Percentiles rank a stretch among this genome's conserved stretches.
Conservation (phyloP, 164 flowering plant genomes). For the Pachysandra terminalis region DNA sequence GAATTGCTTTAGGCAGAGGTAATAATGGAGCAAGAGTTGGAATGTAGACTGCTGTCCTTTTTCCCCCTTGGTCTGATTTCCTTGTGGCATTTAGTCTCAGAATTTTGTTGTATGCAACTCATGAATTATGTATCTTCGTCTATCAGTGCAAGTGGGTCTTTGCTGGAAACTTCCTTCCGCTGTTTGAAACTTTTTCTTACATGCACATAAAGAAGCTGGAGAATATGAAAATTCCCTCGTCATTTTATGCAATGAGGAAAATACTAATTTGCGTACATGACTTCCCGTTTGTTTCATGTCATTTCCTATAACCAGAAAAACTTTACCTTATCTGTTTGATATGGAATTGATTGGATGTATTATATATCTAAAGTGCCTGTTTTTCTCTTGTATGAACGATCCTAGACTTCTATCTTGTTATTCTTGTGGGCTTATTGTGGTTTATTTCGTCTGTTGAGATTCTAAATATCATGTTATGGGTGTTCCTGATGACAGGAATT, state of each 20-base stretch:
- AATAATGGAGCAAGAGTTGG: neutral
- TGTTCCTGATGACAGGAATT: slow-evolving; percentile 50
- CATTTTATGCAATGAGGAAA: neutral
- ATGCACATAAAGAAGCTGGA: too few species aligned
- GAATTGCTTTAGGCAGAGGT: neutral
- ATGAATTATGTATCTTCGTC: neutral
- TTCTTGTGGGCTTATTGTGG: neutral
- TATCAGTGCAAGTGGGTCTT: neutral
- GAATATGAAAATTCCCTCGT: neutral
- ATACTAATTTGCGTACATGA: too few species aligned
- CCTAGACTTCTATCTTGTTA: too few species aligned
- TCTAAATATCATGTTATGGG: neutral
- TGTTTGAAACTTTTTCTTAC: neutral
- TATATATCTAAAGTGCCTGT: too few species aligned
- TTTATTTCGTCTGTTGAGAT: neutral
- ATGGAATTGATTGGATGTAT: too few species aligned
- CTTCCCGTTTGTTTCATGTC: neutral
- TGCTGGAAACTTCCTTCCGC: neutral
- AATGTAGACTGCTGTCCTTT: neutral
- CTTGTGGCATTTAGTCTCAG: neutral
- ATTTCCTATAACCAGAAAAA: too few species aligned
- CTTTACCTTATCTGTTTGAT: too few species aligned
- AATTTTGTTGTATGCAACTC: neutral
- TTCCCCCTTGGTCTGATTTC: neutral
- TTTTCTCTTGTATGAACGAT: too few species aligned